These are phyloP conservation scores for Colletotrichum eremochloae DNA, from an alignment of 2,329 filamentous ascomycete genomes.

Conservation along the genomic window DNA sequence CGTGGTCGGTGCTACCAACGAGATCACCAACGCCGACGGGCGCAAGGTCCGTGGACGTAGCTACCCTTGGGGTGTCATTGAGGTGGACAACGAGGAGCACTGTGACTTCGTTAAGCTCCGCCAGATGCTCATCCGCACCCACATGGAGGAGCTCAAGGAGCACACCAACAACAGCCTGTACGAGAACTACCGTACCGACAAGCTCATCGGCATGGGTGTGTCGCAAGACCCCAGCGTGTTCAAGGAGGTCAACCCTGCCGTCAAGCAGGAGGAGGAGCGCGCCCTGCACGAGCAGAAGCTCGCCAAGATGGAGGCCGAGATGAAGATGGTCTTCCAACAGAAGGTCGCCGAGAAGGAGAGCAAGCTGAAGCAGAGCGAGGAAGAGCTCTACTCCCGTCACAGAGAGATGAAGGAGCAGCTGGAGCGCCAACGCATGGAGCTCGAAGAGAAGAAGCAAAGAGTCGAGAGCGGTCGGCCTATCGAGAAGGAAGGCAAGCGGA, in stretches of 20 bases:
- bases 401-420: conserved; percentile 99
- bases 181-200: conserved; percentile 99
- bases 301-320: conserved; percentile 99
- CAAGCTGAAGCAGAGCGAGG: conserved; percentile 99
- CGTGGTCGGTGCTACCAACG: conserved; percentile 95
- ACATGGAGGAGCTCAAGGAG: conserved; percentile 99
- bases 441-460: conserved; percentile 98
- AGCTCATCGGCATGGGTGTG: conserved; percentile 98
- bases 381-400: conserved; percentile 97
- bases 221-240: conserved; percentile 99
- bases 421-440: conserved; percentile 91
- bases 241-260: conserved; percentile 99
- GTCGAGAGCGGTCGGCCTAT: conserved; percentile 95
- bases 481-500: conserved; percentile 98
- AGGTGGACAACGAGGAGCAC: conserved; percentile 99
- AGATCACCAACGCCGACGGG: conserved; percentile 91
- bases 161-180: conserved; percentile 99
- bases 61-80: conserved; percentile 98
- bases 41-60: conserved; percentile 95
- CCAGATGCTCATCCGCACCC: conserved; percentile 99
- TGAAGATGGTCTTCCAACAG: conserved; percentile 99
- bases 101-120: conserved; percentile 99
- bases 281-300: conserved; percentile 99
- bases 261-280: conserved; percentile 99
- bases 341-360: conserved; percentile 99